A percentile compares a stretch with the other conserved stretches of the same genome.
phyloP scores from a whole-genome alignment of 352 stramenopile genomes.

The Phytophthora tubulina region DNA sequence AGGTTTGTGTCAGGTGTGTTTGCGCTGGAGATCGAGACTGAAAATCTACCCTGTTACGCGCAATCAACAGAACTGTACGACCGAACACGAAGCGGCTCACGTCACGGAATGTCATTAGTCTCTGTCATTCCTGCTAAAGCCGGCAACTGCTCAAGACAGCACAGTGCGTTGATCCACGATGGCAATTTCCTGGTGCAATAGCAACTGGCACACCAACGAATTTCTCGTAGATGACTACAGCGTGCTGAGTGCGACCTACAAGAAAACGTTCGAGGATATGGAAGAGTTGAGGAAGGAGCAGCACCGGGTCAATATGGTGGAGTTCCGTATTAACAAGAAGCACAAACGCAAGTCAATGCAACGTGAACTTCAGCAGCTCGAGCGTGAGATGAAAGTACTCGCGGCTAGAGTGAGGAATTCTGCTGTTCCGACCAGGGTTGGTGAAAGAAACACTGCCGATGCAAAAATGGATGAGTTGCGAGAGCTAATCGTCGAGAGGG shows the following conservation, averaged over 20 bases:
- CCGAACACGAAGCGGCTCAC: conserved; percentile 17
- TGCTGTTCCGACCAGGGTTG: background rate
- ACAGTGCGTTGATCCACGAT: background rate
- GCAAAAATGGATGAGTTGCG: conserved; percentile 7
- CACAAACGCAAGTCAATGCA: conserved; percentile 29
- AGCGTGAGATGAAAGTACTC: conserved; percentile 29
- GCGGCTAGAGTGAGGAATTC: conserved; percentile 14
- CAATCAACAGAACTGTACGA: too few relatives aligned
- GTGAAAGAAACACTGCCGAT: conserved; percentile 5
- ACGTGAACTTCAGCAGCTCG: conserved; percentile 27
- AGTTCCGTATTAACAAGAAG: conserved; percentile 39
- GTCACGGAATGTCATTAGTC: background rate
- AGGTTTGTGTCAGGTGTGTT: too few relatives aligned
- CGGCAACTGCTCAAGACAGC: background rate
- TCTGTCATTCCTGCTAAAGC: background rate
- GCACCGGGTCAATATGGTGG: conserved; percentile 42
- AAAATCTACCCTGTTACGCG: too few relatives aligned
- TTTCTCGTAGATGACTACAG: background rate
- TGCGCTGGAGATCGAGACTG: too few relatives aligned
- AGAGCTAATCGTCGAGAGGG: conserved; percentile 30
- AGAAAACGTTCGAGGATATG: background rate
- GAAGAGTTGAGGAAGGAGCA: conserved; percentile 18
- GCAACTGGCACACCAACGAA: background rate
- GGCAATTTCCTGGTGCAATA: background rate
- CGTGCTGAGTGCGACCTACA: background rate